Evolutionary conservation across 177 flowering plant species (phyloP).

Genomic region (Vitis hybrid): DNA sequence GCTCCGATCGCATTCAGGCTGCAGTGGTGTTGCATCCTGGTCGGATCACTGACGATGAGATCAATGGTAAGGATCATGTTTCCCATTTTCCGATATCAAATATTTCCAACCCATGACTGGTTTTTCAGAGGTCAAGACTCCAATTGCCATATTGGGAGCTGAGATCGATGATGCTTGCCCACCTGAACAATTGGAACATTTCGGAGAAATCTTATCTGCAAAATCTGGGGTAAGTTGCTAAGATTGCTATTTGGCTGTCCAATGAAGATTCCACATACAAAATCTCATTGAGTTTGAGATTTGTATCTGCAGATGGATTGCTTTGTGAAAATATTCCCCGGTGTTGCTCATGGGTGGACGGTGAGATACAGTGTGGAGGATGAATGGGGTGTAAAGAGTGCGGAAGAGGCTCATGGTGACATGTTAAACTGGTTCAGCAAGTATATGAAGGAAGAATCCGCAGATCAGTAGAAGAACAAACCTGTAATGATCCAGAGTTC

Average conservation of each 20-base stretch:
- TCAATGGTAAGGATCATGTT: constrained; percentile 19
- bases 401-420: constrained; percentile 31
- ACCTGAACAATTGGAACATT: constrained; percentile 51
- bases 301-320: constrained; percentile 19
- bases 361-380: constrained; percentile 28
- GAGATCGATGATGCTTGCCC: constrained; percentile 58
- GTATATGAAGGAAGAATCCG: constrained; percentile 5
- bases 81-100: background rate
- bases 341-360: constrained; percentile 34
- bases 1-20: constrained; percentile 16
- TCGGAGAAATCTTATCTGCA: constrained; percentile 15
- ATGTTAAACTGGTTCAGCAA: constrained; percentile 28
- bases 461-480: too few relatives aligned
- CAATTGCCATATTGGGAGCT: constrained; percentile 64
- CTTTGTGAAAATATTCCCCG: constrained; percentile 28
- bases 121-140: constrained; percentile 57
- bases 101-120: background rate
- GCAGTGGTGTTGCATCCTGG: constrained; percentile 33
- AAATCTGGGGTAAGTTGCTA: constrained; percentile 18
- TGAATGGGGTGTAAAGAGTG: constrained; percentile 22
- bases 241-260: background rate
- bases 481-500: too few relatives aligned
- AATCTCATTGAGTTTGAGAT: background rate
- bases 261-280: background rate
- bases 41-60: constrained; percentile 18